Evolutionary conservation across 106 monocot species (phyloP), one percentile per base, ranked within the genome.

Genomic region (Vanilla planifolia): DNA sequence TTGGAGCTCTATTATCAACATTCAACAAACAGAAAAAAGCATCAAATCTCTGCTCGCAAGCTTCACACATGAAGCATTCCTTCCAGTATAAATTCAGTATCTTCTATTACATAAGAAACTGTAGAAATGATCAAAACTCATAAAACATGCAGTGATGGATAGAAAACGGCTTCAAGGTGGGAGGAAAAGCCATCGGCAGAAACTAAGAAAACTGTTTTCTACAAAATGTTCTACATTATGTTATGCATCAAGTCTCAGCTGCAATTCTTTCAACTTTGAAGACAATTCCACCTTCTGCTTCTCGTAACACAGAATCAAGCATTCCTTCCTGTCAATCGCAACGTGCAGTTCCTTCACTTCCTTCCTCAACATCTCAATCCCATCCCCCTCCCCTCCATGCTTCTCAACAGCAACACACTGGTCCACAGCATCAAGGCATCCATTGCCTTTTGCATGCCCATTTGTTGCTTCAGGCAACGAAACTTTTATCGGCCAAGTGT

Each of bases 381-480:
- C n/a, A 8, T 65, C 73, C 1, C 23, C 27, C 46, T 65, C 57
- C 22, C 55, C 56, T 33, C 61, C 16, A 10, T 43, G 43, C n/a
- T 63, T 64, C 55, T 41, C 63, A n/a, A 44, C 11, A 16, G 63
- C 43, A 55, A 55, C 36, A 46, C 60, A 65, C n/a, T n/a, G n/a
- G 34, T 51, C 70, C 17, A 51, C 42, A 51, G 33, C 55, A 59
- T 29, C 25, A 2, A 43, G 20, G 14, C 28, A 53, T 6, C 71
- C 75, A 59, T 75, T 71, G n/a, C n/a, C n/a, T n/a, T n/a, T n/a
- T 5, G 43, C 33, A 8, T 73, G 50, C 23, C 68, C 76, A 48
- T 81, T 77, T 11, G 17, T 33, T 33, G 16, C 37, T 24, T 81
- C 67, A 14, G 63, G 16, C 13, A 30, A 59, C 71, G 63, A 67